These are phyloP conservation scores for Erucastrum elatum DNA, from an alignment of 345 rosid genomes.

Conservation along the genomic window DNA sequence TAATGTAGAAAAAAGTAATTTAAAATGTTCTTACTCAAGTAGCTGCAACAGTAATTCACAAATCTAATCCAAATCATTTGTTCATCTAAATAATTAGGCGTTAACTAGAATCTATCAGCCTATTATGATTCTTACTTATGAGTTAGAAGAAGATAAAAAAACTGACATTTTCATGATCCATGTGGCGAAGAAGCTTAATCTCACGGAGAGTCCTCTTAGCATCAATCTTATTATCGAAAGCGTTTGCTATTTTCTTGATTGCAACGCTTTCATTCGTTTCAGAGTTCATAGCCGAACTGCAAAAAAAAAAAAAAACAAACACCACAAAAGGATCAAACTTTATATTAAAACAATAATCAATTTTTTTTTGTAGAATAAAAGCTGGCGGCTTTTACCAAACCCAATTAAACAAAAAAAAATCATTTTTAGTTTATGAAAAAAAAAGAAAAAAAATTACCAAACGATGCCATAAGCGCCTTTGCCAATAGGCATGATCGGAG, in stretches of 20 bases:
- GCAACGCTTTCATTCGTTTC: conserved; percentile 92
- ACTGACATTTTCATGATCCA: conserved; percentile 98
- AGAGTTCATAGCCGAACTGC: conserved; percentile 86
- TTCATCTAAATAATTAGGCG: neutral
- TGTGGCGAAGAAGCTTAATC: conserved; percentile 97
- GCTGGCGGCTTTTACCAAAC: conserved; percentile 24
- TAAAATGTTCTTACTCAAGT: neutral
- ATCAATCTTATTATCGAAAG: conserved; percentile 93
- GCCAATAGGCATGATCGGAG: conserved; percentile 99
- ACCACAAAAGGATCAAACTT: conserved; percentile 14
- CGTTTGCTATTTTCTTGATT: conserved; percentile 94
- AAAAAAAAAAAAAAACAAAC: conserved; percentile 3
- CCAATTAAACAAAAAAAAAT: neutral
- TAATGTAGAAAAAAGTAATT: no score
- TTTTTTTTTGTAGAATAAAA: conserved; percentile 3
- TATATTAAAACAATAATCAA: neutral
- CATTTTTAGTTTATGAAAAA: neutral
- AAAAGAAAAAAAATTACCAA: conserved; percentile 48
- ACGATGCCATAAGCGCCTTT: conserved; percentile 99
- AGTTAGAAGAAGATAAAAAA: neutral
- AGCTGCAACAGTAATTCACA: conserved; percentile 7
- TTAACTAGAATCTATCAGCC: neutral
- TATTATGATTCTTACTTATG: neutral
- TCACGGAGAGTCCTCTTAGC: conserved; percentile 99
- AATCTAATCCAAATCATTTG: neutral